Evolutionary conservation across 1,139 yeast genomes (phyloP).

Genomic region (Chernovozyma aurita): DNA sequence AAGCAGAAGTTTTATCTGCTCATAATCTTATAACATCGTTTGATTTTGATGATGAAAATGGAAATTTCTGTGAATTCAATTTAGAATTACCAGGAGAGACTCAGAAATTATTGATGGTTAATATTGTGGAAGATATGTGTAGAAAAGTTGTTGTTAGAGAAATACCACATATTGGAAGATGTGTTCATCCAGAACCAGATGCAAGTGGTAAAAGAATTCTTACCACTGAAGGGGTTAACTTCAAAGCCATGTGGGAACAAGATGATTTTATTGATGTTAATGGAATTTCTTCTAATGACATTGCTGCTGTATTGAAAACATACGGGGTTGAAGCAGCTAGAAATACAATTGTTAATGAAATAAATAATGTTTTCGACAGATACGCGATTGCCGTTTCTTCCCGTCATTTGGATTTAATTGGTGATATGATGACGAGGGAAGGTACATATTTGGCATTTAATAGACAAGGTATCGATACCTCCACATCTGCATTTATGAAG

Average conservation of each 20-base stretch:
- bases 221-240: constrained; percentile 97
- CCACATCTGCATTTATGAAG: constrained; percentile 95
- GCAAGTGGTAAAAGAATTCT: constrained; percentile 57
- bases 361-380: constrained; percentile 91
- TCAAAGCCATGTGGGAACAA: constrained; percentile 97
- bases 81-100: constrained; percentile 81
- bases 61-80: constrained; percentile 91
- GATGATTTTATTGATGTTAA: constrained; percentile 88
- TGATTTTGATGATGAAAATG: constrained; percentile 83
- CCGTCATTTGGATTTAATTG: constrained; percentile 94
- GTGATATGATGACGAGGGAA: constrained; percentile 99
- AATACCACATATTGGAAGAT: constrained; percentile 86
- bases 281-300: constrained; percentile 85
- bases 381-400: constrained; percentile 91
- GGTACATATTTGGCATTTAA: constrained; percentile 95
- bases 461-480: constrained; percentile 95
- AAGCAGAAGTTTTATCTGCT: constrained; percentile 69
- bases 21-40: constrained; percentile 73
- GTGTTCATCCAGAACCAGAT: constrained; percentile 77
- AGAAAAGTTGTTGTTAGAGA: constrained; percentile 90
- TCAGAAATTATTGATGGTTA: constrained; percentile 94
- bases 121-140: constrained; percentile 89
- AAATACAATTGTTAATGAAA: constrained; percentile 93
- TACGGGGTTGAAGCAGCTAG: constrained; percentile 99
- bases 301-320: constrained; percentile 81